These are phyloP conservation scores for Apium graveolens DNA, from an alignment of 129 eudicot genomes.

Conservation along the genomic window DNA sequence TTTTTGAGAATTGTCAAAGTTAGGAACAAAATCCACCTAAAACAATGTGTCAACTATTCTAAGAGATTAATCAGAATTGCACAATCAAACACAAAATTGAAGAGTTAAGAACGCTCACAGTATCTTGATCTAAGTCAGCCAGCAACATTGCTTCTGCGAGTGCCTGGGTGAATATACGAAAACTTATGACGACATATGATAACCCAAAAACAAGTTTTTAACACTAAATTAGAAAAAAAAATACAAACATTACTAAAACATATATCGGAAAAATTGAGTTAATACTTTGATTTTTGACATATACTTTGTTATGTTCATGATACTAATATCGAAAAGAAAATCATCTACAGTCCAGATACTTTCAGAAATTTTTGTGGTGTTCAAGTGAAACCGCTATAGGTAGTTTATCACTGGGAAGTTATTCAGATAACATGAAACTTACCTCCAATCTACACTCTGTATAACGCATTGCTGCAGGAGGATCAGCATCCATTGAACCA, in stretches of 20 bases:
- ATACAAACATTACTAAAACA: background rate
- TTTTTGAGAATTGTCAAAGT: conserved; percentile 80
- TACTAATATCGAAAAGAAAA: background rate
- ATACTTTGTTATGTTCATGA: background rate
- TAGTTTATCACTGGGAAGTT: background rate
- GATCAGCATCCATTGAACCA: conserved; percentile 94
- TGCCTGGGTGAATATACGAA: conserved; percentile 47
- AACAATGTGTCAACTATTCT: conserved; percentile 7
- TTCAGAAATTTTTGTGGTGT: background rate
- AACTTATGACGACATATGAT: background rate
- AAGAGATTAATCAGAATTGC: background rate
- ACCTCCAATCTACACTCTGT: conserved; percentile 98
- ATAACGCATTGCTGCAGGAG: conserved; percentile 99
- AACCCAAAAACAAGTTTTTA: background rate
- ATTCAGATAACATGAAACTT: conserved; percentile 13
- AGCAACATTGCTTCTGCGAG: conserved; percentile 84
- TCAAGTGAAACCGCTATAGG: background rate
- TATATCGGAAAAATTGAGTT: background rate
- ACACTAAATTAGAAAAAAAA: background rate
- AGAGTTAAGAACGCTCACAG: conserved; percentile 32
- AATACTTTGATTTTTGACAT: background rate
- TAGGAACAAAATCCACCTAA: conserved; percentile 92
- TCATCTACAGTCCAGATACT: background rate
- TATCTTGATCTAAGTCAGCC: conserved; percentile 87
- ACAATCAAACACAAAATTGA: conserved; percentile 4